phyloP scores from a whole-genome alignment of 2,329 filamentous ascomycete genomes.

The Neopestalotiopsis sp. region DNA sequence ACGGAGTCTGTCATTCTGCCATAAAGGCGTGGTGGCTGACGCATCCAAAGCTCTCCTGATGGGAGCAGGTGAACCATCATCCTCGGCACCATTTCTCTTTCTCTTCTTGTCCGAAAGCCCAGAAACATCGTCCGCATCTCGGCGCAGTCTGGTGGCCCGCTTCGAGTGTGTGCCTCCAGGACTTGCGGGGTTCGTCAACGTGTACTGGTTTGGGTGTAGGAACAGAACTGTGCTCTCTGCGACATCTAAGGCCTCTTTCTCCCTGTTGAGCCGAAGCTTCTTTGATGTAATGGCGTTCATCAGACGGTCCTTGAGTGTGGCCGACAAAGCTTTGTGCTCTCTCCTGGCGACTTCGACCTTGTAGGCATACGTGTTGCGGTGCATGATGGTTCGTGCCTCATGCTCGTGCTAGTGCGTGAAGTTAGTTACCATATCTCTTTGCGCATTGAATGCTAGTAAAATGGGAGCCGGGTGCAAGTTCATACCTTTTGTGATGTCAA shows the following conservation, averaged over 20 bases:
- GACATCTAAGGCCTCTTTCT: constrained; percentile 72
- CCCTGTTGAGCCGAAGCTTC: constrained; percentile 66
- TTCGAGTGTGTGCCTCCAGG: constrained; percentile 68
- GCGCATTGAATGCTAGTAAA: not conserved
- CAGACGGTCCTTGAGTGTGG: constrained; percentile 68
- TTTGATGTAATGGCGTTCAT: constrained; percentile 69
- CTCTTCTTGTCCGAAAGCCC: constrained; percentile 66
- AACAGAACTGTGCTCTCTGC: constrained; percentile 69
- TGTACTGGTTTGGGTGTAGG: constrained; percentile 72
- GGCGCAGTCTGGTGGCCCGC: constrained; percentile 64
- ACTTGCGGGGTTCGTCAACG: constrained; percentile 67
- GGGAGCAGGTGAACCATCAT: constrained; percentile 67
- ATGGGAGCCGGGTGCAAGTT: not conserved
- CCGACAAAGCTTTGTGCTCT: constrained; percentile 63
- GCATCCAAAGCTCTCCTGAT: constrained; percentile 60
- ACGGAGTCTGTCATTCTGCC: constrained; percentile 65
- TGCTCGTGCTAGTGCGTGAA: constrained; percentile 58
- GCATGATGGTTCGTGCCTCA: constrained; percentile 64
- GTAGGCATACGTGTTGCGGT: constrained; percentile 64
- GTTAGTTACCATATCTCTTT: not conserved
- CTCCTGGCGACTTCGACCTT: constrained; percentile 66
- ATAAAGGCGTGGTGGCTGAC: constrained; percentile 63
- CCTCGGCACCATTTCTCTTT: constrained; percentile 63
- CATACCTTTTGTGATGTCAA: constrained; percentile 79
- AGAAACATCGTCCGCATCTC: constrained; percentile 63